Evolutionary conservation across 2,329 filamentous ascomycete genomes (phyloP).

Genomic region (Epichloe bromicola): DNA sequence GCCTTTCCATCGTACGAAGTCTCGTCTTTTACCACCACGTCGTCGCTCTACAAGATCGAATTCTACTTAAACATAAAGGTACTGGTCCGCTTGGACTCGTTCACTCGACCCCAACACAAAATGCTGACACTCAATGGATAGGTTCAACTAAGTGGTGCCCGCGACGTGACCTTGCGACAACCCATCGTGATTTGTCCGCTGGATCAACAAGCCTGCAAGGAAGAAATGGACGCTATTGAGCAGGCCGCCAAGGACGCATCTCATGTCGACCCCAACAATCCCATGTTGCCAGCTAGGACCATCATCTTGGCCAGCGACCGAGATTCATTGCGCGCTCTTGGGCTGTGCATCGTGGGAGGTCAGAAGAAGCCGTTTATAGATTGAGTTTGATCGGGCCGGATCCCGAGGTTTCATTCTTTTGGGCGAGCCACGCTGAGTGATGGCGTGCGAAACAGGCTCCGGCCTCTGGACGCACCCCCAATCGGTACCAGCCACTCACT

Average conservation of each 20-base stretch:
- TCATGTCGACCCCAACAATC: constrained; percentile 75
- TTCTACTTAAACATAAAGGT: constrained; percentile 95
- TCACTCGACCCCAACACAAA: constrained; percentile 2
- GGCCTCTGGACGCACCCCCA: neutral
- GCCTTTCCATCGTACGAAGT: constrained; percentile 85
- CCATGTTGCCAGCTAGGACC: constrained; percentile 75
- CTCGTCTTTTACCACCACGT: constrained; percentile 83
- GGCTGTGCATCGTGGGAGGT: constrained; percentile 49
- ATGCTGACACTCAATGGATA: constrained; percentile 24
- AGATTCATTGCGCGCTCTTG: constrained; percentile 46
- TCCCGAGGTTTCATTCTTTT: neutral
- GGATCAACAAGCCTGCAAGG: constrained; percentile 89
- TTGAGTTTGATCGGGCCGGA: constrained; percentile 19
- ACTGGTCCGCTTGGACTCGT: neutral
- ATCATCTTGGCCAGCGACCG: constrained; percentile 71
- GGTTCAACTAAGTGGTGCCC: constrained; percentile 78
- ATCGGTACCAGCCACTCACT: neutral
- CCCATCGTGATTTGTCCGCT: constrained; percentile 93
- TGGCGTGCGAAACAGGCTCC: neutral
- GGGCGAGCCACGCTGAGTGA: neutral
- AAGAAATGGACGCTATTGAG: constrained; percentile 97
- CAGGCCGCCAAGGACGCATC: constrained; percentile 89
- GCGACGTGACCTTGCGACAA: constrained; percentile 79
- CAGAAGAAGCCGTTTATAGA: constrained; percentile 56
- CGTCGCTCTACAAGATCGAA: constrained; percentile 93